A percentile compares a stretch with the other conserved stretches of the same genome.
phyloP scores from a whole-genome alignment of 2,329 filamentous ascomycete genomes.

The Monilinia laxa region DNA sequence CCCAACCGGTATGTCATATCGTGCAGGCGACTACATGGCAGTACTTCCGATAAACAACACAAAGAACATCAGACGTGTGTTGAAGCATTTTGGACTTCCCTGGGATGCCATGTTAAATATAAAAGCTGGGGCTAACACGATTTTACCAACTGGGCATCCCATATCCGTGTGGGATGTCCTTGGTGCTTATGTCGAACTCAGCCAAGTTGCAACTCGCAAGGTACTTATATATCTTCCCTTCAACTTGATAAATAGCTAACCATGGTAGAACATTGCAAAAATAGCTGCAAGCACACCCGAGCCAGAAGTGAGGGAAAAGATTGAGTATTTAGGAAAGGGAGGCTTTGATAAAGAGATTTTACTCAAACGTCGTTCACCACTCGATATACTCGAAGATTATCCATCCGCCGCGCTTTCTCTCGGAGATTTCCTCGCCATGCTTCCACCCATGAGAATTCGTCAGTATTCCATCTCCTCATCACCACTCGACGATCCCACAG shows the following conservation, averaged over 20 bases:
- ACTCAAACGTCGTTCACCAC: constrained; percentile 57
- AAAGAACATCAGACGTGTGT: constrained; percentile 36
- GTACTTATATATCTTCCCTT: constrained; percentile 26
- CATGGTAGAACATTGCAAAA: constrained; percentile 45
- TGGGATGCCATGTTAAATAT: constrained; percentile 54
- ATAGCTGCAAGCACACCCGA: constrained; percentile 50
- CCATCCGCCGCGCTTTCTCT: constrained; percentile 60
- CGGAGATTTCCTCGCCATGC: constrained; percentile 65
- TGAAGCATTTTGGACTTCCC: constrained; percentile 21
- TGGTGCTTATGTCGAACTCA: constrained; percentile 58
- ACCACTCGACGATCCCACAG: constrained; percentile 64
- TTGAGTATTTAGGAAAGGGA: constrained; percentile 43
- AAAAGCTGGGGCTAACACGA: constrained; percentile 43
- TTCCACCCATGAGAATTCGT: constrained; percentile 75
- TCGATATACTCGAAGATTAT: constrained; percentile 69
- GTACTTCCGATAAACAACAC: constrained; percentile 28
- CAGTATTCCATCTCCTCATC: constrained; percentile 81
- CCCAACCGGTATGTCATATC: constrained; percentile 28
- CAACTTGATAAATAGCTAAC: background rate
- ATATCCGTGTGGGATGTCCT: constrained; percentile 55
- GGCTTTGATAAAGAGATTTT: constrained; percentile 37
- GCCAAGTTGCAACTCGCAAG: constrained; percentile 56
- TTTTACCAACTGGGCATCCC: constrained; percentile 47
- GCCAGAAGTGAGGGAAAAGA: constrained; percentile 44
- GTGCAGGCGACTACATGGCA: constrained; percentile 30